Evolutionary conservation across 352 stramenopile genomes (phyloP).

Genomic region (Pythium sukuiense): DNA sequence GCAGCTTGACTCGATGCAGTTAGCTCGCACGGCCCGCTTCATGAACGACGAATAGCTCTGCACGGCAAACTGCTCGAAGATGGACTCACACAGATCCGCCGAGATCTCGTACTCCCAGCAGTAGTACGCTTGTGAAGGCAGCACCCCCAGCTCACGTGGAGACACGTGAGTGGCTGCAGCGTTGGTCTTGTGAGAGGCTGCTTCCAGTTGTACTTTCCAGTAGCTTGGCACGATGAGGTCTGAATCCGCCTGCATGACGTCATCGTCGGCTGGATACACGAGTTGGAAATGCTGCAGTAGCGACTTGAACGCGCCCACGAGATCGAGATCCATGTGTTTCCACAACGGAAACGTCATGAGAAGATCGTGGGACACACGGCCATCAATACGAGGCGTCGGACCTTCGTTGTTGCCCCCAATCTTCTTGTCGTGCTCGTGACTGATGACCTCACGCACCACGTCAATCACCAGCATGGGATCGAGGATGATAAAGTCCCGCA

Average conservation of each 20-base stretch:
- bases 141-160: background rate
- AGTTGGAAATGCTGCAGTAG: conserved; percentile 24
- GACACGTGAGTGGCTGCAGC: background rate
- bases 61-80: conserved; percentile 15
- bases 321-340: conserved; percentile 19
- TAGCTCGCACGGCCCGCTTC: background rate
- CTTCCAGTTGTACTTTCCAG: conserved; percentile 20
- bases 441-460: conserved; percentile 28
- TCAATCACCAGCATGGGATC: conserved; percentile 36
- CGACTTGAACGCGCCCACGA: conserved; percentile 23
- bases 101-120: conserved; percentile 14
- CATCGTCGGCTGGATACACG: conserved; percentile 17
- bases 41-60: background rate
- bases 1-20: background rate
- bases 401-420: background rate
- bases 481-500: conserved; percentile 18
- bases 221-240: conserved; percentile 28
- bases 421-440: conserved; percentile 8
- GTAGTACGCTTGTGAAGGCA: background rate
- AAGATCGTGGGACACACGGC: conserved; percentile 12
- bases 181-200: background rate
- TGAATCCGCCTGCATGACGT: conserved; percentile 22
- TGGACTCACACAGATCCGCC: background rate
- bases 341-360: conserved; percentile 14
- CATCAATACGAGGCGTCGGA: conserved; percentile 3